phyloP scores from a whole-genome alignment of 306 rosid species.

The Rubus parviflorus region DNA sequence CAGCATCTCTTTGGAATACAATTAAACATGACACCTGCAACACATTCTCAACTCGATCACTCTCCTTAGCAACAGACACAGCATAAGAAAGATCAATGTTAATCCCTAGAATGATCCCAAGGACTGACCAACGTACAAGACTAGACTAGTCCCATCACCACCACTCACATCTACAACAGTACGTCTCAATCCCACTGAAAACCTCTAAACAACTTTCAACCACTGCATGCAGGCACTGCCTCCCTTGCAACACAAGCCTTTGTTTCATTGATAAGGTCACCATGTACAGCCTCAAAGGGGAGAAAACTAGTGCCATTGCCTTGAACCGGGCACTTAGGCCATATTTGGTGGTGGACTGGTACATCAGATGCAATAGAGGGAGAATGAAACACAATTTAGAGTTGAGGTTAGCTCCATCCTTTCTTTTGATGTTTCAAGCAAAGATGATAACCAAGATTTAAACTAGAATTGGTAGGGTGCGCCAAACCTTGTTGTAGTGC shows the following conservation, averaged over 20 bases:
- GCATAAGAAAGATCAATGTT: constrained; percentile 78
- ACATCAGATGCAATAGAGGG: constrained; percentile 48
- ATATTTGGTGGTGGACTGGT: constrained; percentile 29
- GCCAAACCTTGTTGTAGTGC: no score
- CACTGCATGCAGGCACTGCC: constrained; percentile 26
- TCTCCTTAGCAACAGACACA: constrained; percentile 29
- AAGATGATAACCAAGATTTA: no score
- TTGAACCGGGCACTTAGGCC: constrained; percentile 24
- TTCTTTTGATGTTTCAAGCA: no score
- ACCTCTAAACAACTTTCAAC: constrained; percentile 36
- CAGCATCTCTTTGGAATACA: constrained; percentile 71
- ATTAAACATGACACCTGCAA: constrained; percentile 66
- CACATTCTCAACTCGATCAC: constrained; percentile 34
- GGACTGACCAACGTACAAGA: constrained; percentile 38
- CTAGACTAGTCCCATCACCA: constrained; percentile 56
- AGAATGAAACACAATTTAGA: constrained; percentile 30
- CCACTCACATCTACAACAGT: constrained; percentile 80
- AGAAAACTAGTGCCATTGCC: constrained; percentile 18
- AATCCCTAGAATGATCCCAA: constrained; percentile 39
- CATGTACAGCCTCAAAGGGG: constrained; percentile 36
- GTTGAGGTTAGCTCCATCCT: constrained; percentile 44
- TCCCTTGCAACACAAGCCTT: constrained; percentile 55
- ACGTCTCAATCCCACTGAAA: constrained; percentile 43
- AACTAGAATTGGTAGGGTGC: no score
- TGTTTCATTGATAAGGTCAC: constrained; percentile 53